Conservation (phyloP, 345 rosid species). For the Gossypium bickii region DNA sequence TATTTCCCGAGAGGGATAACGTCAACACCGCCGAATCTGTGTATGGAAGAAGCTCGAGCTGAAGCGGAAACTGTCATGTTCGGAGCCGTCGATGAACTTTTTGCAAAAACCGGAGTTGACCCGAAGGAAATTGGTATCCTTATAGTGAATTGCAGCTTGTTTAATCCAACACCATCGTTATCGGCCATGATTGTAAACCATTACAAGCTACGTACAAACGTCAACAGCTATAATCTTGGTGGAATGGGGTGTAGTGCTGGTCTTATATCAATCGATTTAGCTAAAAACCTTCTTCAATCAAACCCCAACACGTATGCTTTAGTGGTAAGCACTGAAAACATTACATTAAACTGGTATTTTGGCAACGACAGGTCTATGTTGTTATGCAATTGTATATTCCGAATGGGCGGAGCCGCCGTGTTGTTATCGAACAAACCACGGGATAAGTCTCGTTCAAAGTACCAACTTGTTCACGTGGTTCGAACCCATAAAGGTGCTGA, state of each 20-base stretch:
- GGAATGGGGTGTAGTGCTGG: constrained; percentile 98
- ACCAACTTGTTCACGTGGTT: constrained; percentile 63
- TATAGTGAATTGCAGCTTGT: constrained; percentile 75
- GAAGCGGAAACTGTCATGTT: constrained; percentile 73
- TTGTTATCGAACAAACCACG: constrained; percentile 55
- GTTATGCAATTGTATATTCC: constrained; percentile 76
- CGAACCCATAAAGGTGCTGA: constrained; percentile 81
- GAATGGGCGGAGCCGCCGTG: constrained; percentile 85
- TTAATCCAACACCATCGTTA: constrained; percentile 77
- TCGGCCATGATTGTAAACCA: constrained; percentile 73
- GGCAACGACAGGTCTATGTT: constrained; percentile 82
- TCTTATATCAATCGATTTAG: constrained; percentile 64
- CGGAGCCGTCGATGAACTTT: constrained; percentile 55
- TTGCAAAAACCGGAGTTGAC: constrained; percentile 48
- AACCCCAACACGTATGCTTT: constrained; percentile 61
- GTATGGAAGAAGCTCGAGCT: constrained; percentile 60
- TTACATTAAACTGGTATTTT: constrained; percentile 73
- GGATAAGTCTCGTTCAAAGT: constrained; percentile 58
- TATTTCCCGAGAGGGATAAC: constrained; percentile 59
- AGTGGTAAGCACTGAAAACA: constrained; percentile 86
- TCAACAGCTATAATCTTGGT: constrained; percentile 70
- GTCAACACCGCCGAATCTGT: constrained; percentile 54
- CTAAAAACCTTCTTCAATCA: constrained; percentile 59
- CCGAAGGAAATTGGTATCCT: constrained; percentile 59
- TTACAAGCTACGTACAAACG: constrained; percentile 56